Evolutionary conservation across 108 stramenopile genomes (phyloP).

Genomic region (Cyclostephanos tholiformis): DNA sequence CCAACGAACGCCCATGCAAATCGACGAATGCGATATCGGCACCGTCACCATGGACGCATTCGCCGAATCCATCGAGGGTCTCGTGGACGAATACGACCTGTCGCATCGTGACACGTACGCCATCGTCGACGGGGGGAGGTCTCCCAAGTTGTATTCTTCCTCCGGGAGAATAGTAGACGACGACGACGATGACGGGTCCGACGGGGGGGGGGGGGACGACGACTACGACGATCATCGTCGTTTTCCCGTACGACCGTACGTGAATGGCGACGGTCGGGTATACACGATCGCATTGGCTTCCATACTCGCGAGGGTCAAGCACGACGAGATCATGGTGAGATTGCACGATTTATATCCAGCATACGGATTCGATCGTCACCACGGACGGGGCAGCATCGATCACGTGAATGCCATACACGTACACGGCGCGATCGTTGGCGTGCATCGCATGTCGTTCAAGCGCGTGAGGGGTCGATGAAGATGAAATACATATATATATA

Average conservation of each 20-base stretch:
- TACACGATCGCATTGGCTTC: slow-evolving; percentile 77
- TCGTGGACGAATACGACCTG: slow-evolving; percentile 44
- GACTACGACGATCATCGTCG: slow-evolving; percentile 2
- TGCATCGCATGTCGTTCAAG: no score
- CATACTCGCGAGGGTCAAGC: slow-evolving; percentile 68
- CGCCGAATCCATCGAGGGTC: slow-evolving; percentile 67
- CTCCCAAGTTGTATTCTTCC: slow-evolving; percentile 58
- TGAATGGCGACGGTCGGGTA: slow-evolving; percentile 69
- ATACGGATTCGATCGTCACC: slow-evolving; percentile 64
- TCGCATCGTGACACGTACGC: slow-evolving; percentile 49
- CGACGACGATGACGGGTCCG: not conserved
- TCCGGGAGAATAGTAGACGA: not conserved
- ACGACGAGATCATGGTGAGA: slow-evolving; percentile 49
- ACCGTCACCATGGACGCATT: slow-evolving; percentile 66
- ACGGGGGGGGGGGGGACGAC: not conserved
- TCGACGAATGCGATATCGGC: slow-evolving; percentile 62
- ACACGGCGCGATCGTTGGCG: slow-evolving; percentile 51
- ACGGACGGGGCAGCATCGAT: slow-evolving; percentile 59
- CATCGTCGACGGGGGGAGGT: slow-evolving; percentile 75
- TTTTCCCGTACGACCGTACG: slow-evolving; percentile 69
- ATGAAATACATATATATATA: no score
- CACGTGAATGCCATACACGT: slow-evolving; percentile 65
- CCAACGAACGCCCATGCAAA: slow-evolving; percentile 45
- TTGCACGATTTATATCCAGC: slow-evolving; percentile 54
- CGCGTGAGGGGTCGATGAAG: slow-evolving; percentile 51